Conservation (phyloP, 345 rosid genomes). For the Citropsis articulata region DNA sequence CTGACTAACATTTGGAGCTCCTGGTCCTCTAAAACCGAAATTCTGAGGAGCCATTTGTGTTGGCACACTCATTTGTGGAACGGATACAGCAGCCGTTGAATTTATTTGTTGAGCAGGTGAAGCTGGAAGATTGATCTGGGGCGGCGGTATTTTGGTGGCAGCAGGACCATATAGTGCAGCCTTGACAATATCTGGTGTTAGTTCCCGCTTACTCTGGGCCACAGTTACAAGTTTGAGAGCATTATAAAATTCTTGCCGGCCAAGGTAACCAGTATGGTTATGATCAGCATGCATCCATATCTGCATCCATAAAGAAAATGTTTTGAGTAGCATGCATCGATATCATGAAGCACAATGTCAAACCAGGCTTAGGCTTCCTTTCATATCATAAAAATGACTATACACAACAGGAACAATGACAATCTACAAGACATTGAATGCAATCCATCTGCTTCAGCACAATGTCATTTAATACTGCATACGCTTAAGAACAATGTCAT, state of each 20-base stretch:
- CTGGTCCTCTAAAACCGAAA: conserved; percentile 62
- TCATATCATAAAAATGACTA: neutral
- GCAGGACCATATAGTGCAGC: conserved; percentile 93
- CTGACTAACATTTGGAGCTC: conserved; percentile 46
- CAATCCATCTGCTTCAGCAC: neutral
- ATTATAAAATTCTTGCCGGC: conserved; percentile 76
- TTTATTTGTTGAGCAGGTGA: conserved; percentile 43
- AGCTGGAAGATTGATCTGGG: conserved; percentile 74
- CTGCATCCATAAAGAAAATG: conserved; percentile 39
- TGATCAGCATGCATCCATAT: conserved; percentile 91
- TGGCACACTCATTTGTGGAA: conserved; percentile 33
- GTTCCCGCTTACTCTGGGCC: conserved; percentile 90
- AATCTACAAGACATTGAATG: neutral
- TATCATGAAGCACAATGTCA: neutral
- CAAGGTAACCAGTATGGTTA: conserved; percentile 71
- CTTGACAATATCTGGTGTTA: conserved; percentile 92
- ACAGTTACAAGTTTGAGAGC: conserved; percentile 96
- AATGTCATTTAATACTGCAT: too few species aligned
- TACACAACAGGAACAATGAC: neutral
- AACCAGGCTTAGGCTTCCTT: neutral
- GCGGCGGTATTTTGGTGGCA: conserved; percentile 94
- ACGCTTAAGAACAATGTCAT: neutral
- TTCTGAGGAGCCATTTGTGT: conserved; percentile 38
- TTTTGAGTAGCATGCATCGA: conserved; percentile 9
- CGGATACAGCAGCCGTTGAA: conserved; percentile 33